Percentiles rank a stretch among this genome's conserved stretches.
Conservation (phyloP, 2,329 filamentous ascomycete genomes). For the Cladosporium sphaerospermum region DNA sequence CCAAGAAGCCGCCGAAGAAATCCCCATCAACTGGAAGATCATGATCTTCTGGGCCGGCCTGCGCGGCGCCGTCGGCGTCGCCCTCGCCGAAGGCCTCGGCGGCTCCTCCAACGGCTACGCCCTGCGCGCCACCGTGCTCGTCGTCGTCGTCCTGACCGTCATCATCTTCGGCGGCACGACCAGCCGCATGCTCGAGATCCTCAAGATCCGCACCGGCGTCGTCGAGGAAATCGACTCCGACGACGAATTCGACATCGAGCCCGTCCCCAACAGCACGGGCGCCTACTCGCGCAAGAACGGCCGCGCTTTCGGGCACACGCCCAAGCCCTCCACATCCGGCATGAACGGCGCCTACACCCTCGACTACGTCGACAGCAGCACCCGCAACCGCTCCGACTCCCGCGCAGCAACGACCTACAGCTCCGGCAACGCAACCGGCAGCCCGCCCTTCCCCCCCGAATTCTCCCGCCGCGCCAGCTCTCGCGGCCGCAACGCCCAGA, state of each 20-base stretch:
- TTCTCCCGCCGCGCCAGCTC: conserved; percentile 50
- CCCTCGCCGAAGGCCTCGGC: conserved; percentile 78
- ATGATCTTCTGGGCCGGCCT: conserved; percentile 99
- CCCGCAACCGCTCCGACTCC: conserved; percentile 29
- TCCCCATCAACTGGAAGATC: conserved; percentile 93
- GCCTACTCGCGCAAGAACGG: conserved; percentile 77
- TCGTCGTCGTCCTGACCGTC: conserved; percentile 93
- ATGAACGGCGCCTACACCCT: conserved; percentile 41
- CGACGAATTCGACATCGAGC: conserved; percentile 96
- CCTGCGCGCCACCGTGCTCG: conserved; percentile 87
- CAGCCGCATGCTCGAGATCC: conserved; percentile 92
- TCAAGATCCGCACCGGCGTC: conserved; percentile 92
- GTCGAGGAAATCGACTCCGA: conserved; percentile 96
- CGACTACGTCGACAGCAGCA: conserved; percentile 24
- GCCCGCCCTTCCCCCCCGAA: conserved; percentile 39
- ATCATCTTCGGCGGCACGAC: conserved; percentile 99
- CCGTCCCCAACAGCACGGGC: conserved; percentile 54
- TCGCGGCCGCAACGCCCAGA: conserved; percentile 40
- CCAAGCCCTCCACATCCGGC: conserved; percentile 52
- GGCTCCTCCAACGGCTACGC: conserved; percentile 70
- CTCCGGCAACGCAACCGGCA: conserved; percentile 49
- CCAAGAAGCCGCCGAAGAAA: conserved; percentile 71
- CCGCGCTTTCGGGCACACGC: conserved; percentile 69
- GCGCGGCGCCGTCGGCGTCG: conserved; percentile 90
- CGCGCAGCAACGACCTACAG: conserved; percentile 52